Evolutionary conservation across 2,329 filamentous ascomycete species (phyloP), one percentile per base, ranked within the genome.

Genomic region (Aspergillus ochraceus): DNA sequence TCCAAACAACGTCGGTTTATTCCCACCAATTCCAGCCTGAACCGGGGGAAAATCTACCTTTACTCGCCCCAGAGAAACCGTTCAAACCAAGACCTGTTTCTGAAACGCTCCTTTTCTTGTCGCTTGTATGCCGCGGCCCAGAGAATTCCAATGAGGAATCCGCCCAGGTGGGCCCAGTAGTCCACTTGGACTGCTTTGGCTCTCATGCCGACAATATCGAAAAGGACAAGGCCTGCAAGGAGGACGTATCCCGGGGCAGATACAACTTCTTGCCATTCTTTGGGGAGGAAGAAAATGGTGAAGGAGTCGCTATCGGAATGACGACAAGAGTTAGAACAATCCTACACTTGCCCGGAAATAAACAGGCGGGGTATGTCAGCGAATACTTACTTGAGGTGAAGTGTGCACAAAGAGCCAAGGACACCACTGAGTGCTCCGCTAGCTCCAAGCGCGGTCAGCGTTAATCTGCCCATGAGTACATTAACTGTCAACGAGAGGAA

Each of bases 391-490:
- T 80, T 68, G 46, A 73, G 66, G 61, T 81, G 75, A 45, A 84
- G 71, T 54, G 79, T 76, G 65, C 81, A 83, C 67, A 76, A 80
- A 19, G 82, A 80, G 3, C 77, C 81, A 12, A 83, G 69, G 22
- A 85, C 67, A 36, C 81, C 84, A 19, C 77, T 76, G 9, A 83
- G 74, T 17, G 79, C 80, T 5, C 80, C 82, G 63, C 81, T 84
- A 11, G 81, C 80, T 26, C 84, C 84, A 6, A 84, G 76, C 8
- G 81, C 79, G 32, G 79, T 82, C 11, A 78, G 71, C 46, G 71
- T 71, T 53, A 83, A 77, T 24, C 76, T 71, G 17, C 77, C 74
- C 14, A 71, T 64, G 2, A 83, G 60, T 26, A 84, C 79, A 55
- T 79, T 76, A 24, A 71, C 74, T 6, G 73, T 66, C 12, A 86